Base-by-base conservation (phyloP, 805 yeast genomes). In the Citeromyces nyonsensis region DNA sequence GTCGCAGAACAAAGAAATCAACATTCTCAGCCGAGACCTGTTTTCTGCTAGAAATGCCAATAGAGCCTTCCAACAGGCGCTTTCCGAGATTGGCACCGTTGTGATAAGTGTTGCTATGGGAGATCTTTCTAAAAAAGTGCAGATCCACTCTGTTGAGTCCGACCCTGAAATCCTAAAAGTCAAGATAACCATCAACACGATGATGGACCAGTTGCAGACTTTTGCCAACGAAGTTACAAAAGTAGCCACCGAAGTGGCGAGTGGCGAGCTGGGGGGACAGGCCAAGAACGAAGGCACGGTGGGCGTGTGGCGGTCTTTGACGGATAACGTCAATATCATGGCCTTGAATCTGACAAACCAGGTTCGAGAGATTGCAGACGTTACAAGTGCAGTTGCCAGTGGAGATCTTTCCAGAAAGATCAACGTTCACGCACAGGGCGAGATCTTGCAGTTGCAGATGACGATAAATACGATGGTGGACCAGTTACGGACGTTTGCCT, bases 381-480 rank as follows among this genome's bases (percentile, higher is more conserved):
- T 82, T 25, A 83, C 93, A 5, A 63, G 86, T 13, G 93, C 93
- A 1, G 94, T 82, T 8, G 94, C 94, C 5, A 66, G 73, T 37
- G 94, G 94, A 44, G 94, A 82, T 51, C 58, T 82, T 41, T 74
- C 85, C 1, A 60, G 85, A 32, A 81, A 82, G 47, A 82, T 83
- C 47, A 80, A 80, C 49, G 94, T 83, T 10, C 88, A 82, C 52
- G 94, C 94, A 6, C 94, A 83, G 51, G 94, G 94, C 31, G 94
- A 82, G 55, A 83, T 82, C 39, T 59, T 80, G 36, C 88, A 79
- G 44, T 63, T 83, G 39, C 94, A 82, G 50, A 79, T 78, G 59
- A 83, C 93, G 6, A 82, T 82, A 45, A 83, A 83, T 48, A 72
- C 85, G 37, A 83, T 81, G 91, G 91, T 81, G 54, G 88, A 79